phyloP scores from a whole-genome alignment of 306 rosid species.

The Cicer bijugum region DNA sequence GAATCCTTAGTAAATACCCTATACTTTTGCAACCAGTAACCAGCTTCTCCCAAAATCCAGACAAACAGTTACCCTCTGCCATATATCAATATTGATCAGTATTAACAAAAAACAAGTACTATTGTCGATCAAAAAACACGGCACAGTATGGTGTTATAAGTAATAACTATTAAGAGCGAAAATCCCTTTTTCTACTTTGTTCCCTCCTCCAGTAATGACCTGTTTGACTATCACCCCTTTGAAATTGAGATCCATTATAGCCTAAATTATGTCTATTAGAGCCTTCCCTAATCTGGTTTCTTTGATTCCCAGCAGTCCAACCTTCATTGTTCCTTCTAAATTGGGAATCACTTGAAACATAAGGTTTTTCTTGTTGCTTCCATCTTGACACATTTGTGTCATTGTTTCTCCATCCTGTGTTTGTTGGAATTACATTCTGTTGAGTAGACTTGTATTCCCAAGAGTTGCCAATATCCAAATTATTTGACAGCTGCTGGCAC shows the following conservation, averaged over 20 bases:
- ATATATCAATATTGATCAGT: constrained; percentile 6
- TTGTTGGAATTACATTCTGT: constrained; percentile 45
- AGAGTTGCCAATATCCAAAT: constrained; percentile 42
- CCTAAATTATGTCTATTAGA: constrained; percentile 40
- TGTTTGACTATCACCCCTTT: constrained; percentile 50
- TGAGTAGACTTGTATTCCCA: constrained; percentile 47
- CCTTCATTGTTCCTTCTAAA: constrained; percentile 43
- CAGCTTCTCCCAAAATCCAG: constrained; percentile 28
- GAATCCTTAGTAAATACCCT: constrained; percentile 5
- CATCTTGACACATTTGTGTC: constrained; percentile 44
- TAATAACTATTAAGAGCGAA: constrained; percentile 37
- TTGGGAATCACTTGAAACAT: constrained; percentile 49
- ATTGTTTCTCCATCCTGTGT: constrained; percentile 51
- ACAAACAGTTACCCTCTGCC: constrained; percentile 15
- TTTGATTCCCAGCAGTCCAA: constrained; percentile 46
- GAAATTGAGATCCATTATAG: constrained; percentile 51
- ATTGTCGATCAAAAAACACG: constrained; percentile 26
- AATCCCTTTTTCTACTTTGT: constrained; percentile 54
- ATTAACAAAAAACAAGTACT: neutral
- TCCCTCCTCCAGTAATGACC: constrained; percentile 54
- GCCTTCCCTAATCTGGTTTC: constrained; percentile 48
- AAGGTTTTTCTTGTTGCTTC: constrained; percentile 51
- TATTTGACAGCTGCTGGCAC: constrained; percentile 46
- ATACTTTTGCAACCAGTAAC: constrained; percentile 23
- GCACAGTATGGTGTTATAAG: constrained; percentile 11